Evolutionary conservation across 1,284 basidiomycete species (phyloP).

Genomic region (Ganoderma multipileum): DNA sequence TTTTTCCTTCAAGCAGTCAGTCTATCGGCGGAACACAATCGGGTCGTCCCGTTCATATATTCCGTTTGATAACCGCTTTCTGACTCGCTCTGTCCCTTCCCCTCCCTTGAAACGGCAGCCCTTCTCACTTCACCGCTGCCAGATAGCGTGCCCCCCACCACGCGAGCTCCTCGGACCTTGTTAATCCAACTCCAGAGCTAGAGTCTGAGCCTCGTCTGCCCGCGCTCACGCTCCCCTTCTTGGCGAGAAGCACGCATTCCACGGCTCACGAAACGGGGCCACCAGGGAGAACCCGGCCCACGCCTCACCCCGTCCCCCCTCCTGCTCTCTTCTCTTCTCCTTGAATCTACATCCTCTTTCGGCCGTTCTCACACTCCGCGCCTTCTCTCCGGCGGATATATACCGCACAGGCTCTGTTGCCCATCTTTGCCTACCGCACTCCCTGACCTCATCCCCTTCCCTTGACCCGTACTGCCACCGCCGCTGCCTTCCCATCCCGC

Average conservation of each 20-base stretch:
- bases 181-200: background rate
- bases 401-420: background rate
- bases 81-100: background rate
- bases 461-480: background rate
- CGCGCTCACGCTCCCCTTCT: conserved; percentile 1
- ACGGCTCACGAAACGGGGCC: background rate
- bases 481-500: background rate
- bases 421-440: background rate
- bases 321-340: background rate
- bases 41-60: background rate
- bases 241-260: conserved; percentile 1
- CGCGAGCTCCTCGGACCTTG: conserved; percentile 5
- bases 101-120: background rate
- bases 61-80: background rate
- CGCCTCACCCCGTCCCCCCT: background rate
- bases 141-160: conserved; percentile 2
- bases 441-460: background rate
- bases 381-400: conserved; percentile 4
- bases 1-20: background rate
- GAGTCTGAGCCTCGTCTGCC: background rate
- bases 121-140: conserved; percentile 4
- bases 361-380: background rate
- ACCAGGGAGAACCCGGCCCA: background rate
- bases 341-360: background rate
- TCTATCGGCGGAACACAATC: background rate